A percentile compares a stretch with the other conserved stretches of the same genome.
These are phyloP conservation scores for Daldinia caldariorum DNA, from an alignment of 495 filamentous ascomycete species.

Conservation along the genomic window DNA sequence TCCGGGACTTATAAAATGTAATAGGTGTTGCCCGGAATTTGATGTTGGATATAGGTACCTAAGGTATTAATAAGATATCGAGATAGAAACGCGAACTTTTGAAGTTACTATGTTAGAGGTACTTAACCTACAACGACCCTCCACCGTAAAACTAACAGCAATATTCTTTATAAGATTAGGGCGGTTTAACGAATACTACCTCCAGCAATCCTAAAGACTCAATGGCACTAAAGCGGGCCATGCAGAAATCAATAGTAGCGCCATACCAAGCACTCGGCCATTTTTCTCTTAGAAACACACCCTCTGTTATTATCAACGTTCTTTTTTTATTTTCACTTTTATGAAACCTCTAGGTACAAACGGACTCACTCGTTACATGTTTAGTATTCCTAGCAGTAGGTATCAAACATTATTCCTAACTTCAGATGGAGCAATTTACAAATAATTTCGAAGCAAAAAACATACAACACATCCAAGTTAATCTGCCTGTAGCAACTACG, in stretches of 20 bases:
- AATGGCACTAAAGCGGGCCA: constrained; percentile 14
- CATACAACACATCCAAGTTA: not conserved
- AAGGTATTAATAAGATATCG: constrained; percentile 3
- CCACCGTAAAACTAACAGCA: not conserved
- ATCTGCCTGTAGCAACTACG: constrained; percentile 11
- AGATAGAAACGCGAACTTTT: constrained; percentile 2
- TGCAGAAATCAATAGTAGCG: constrained; percentile 15
- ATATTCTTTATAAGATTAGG: not conserved
- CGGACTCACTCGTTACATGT: constrained; percentile 5
- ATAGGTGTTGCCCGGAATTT: not conserved
- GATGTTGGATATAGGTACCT: no score
- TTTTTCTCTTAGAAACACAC: constrained; percentile 35
- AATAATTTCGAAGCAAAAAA: constrained; percentile 13
- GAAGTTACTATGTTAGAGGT: no score
- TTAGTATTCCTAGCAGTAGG: not conserved
- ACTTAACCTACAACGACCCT: not conserved
- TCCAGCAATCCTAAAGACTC: not conserved
- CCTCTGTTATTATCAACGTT: not conserved
- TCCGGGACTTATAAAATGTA: not conserved
- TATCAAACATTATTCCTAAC: not conserved
- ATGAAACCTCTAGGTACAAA: not conserved
- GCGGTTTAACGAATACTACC: not conserved
- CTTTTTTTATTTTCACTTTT: constrained; percentile 26
- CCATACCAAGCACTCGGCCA: constrained; percentile 28
- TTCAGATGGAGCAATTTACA: constrained; percentile 34